A percentile compares a stretch with the other conserved stretches of the same genome.
These are phyloP conservation scores for Neoboletus magnificus DNA, from an alignment of 768 basidiomycete species.

Conservation along the genomic window DNA sequence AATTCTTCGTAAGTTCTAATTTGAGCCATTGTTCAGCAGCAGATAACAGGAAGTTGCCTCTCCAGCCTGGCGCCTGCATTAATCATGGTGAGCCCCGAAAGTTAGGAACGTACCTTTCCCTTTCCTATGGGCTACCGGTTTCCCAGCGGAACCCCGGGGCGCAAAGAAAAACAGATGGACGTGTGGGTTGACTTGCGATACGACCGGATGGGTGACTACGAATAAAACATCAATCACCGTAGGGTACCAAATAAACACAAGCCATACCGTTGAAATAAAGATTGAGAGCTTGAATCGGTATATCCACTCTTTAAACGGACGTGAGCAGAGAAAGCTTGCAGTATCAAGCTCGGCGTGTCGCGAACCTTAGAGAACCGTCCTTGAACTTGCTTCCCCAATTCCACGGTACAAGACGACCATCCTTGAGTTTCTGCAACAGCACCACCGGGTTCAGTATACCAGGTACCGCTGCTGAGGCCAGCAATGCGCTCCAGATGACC, in stretches of 20 bases:
- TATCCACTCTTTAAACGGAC: conserved; percentile 68
- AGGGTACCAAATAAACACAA: background rate
- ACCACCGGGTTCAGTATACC: conserved; percentile 95
- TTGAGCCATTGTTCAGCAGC: conserved; percentile 95
- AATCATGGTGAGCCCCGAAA: background rate
- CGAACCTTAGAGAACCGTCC: conserved; percentile 83
- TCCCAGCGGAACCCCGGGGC: conserved; percentile 82
- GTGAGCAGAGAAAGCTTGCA: background rate
- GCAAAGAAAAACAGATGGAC: conserved; percentile 96
- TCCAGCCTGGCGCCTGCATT: conserved; percentile 61
- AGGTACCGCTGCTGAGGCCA: conserved; percentile 93
- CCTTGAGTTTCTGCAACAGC: conserved; percentile 84
- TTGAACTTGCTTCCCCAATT: conserved; percentile 94
- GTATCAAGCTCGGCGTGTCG: background rate
- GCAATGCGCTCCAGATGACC: conserved; percentile 73
- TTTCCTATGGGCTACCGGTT: conserved; percentile 91
- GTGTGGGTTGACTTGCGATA: conserved; percentile 89
- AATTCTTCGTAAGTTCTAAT: conserved; percentile 94
- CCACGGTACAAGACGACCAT: conserved; percentile 83
- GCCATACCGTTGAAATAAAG: conserved; percentile 78
- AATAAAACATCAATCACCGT: background rate
- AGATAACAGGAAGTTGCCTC: conserved; percentile 90
- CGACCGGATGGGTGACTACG: conserved; percentile 85
- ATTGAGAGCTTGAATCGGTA: conserved; percentile 85
- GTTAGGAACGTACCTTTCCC: conserved; percentile 62